Base-by-base conservation (phyloP, 371 early-diverging fungal genomes). In the Saksenaea oblongispora region DNA sequence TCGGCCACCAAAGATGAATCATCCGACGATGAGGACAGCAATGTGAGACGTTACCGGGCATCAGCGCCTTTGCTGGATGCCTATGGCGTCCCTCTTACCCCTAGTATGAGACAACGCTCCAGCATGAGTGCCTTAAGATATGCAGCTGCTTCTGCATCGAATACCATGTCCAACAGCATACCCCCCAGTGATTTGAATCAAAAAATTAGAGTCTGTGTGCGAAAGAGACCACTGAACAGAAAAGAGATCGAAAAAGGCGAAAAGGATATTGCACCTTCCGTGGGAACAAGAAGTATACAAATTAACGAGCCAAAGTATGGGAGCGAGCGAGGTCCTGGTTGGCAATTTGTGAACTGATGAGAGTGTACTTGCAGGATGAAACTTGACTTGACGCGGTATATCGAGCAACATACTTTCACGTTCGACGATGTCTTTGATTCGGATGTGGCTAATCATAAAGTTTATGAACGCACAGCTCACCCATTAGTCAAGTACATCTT, bases 361-460 rank as follows among this genome's bases (percentile, higher is more conserved):
- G 22, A 14, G 18, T 36, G 14, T 37, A 22, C 26, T 39, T 59
- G 0, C 65, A 93, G 91, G 64, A 84, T 88, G 14, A 97, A 97
- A 69, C 90, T 97, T 10, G 98, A 98, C 73, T 76, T 98, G 84
- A 95, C 97, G 39, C 92, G 90, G 71, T 98, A 92, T 69, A 91
- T 94, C 53, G 99, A 98, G 60, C 89, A 94, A 67, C 98, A 98
- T 78, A 80, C 82, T 36, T 99, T 98, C 74, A 79, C 84, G 0
- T 98, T 98, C 86, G 98, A 99, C 79, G 95, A 95, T 74, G 97
- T 94, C 5, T 97, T 98, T 84, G 95, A 93, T 59, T 75, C 83
- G 28, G 82, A 87, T 65, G 79, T 85, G 24, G 84, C 79, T 36
- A 98, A 98, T 74, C 90, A 90, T 34, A 86, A 94, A 31, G 93